Base-by-base conservation (phyloP, 2,329 filamentous ascomycete species). In the Emmonsiellopsis sp. region DNA sequence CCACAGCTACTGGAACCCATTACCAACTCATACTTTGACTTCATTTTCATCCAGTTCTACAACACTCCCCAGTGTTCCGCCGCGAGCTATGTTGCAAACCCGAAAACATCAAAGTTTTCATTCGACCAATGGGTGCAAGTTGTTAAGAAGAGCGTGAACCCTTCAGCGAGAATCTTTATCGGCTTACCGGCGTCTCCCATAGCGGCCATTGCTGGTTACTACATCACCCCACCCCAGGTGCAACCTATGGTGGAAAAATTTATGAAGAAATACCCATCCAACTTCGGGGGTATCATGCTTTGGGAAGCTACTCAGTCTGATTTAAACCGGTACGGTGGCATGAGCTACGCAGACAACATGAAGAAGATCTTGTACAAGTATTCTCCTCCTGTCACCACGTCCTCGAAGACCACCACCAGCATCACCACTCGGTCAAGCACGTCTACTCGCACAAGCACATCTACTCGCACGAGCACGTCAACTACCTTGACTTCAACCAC, bases 281-380 rank as follows among this genome's bases (percentile, higher is more conserved):
- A 64, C 2, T 83, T 83, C 57, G 80, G 78, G 42, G 81, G 81
- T 66, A 69, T 81, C 42, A 83, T 82, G 79, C 63, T 83, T 8
- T 59, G 60, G 43, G 46, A 55, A 53, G 57, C 54, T 7, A 62
- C 58, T 3, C 44, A 51, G 5, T 61, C 60, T 7, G 55, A 59
- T 9, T 53, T 56, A 11, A 63, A 63, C 39, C 47, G 51, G 10
- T 49, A 53, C 11, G 44, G 51, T 33, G 52, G 51, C 8, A 37
- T 51, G 33, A 53, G 53, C 46, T 62, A 56, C 49, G 56, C 60
- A 10, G 55, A 60, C 31, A 55, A 53, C 42, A 57, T 63, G 10
- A 62, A 62, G 49, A 27, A 45, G 13, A 13, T 57, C 2, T 44
- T 63, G 13, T 42, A 37, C 27, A 32, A 51, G 9, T 52, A 10